Evolutionary conservation across 2,329 filamentous ascomycete species (phyloP).

Genomic region (Curvularia sp.): DNA sequence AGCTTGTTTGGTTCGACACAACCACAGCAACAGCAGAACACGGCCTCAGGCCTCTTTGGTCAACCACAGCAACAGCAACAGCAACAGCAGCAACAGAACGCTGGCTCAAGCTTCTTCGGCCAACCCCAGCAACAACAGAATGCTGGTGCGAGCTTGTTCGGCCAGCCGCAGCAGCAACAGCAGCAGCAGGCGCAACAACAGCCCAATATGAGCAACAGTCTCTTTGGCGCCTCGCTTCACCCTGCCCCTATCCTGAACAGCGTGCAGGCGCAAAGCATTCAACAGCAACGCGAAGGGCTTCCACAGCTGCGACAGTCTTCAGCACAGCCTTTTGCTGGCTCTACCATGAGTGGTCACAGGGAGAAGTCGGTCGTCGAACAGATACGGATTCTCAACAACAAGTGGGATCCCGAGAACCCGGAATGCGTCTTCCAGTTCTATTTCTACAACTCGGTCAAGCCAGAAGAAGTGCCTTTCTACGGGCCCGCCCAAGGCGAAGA

Average conservation of each 20-base stretch:
- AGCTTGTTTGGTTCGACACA: constrained; percentile 28
- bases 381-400: constrained; percentile 71
- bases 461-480: constrained; percentile 77
- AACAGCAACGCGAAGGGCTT: constrained; percentile 48
- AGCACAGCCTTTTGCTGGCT: constrained; percentile 36
- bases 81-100: constrained; percentile 44
- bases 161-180: constrained; percentile 53
- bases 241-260: constrained; percentile 42
- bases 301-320: constrained; percentile 46
- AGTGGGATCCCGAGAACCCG: constrained; percentile 74
- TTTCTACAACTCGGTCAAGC: constrained; percentile 85
- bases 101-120: constrained; percentile 50
- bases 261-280: constrained; percentile 43
- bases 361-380: constrained; percentile 79
- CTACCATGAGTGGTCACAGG: constrained; percentile 45
- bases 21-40: constrained; percentile 16
- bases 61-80: constrained; percentile 31
- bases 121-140: constrained; percentile 52
- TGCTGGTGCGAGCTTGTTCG: constrained; percentile 51
- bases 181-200: constrained; percentile 47
- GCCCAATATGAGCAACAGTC: constrained; percentile 50
- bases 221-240: constrained; percentile 48
- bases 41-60: constrained; percentile 34
- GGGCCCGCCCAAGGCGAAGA: constrained; percentile 74
- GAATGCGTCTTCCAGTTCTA: constrained; percentile 81